phyloP scores from a whole-genome alignment of 169 alveolate genomes.

The Babesia caballi region DNA sequence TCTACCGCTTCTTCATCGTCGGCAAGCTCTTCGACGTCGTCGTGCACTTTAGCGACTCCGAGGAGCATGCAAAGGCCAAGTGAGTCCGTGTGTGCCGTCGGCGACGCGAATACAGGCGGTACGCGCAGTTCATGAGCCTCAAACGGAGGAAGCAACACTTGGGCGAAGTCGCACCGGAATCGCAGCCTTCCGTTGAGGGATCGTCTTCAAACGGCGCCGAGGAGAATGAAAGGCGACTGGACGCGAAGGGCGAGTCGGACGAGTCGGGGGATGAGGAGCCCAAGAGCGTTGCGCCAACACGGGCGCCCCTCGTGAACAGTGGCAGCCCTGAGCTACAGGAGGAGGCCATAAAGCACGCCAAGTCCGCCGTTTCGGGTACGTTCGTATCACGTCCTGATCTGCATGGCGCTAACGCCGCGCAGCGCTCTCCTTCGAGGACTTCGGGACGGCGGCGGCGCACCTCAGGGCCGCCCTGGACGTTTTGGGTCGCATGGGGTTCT shows the following conservation, averaged over 20 bases:
- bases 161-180: neutral
- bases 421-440: conserved; percentile 12
- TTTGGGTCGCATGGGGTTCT: neutral
- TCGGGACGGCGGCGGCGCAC: neutral
- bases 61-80: neutral
- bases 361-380: conserved; percentile 8
- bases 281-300: too few relatives aligned
- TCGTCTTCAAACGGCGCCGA: neutral
- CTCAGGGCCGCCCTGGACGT: neutral
- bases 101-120: neutral
- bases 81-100: neutral
- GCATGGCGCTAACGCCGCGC: neutral
- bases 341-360: neutral
- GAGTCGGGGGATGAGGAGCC: too few relatives aligned
- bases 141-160: neutral
- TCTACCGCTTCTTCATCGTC: neutral
- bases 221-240: neutral
- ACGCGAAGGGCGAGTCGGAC: too few relatives aligned
- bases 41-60: neutral
- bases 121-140: neutral
- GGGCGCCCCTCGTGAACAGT: too few relatives aligned
- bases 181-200: neutral
- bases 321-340: neutral
- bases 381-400: neutral
- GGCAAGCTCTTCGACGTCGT: neutral